Percentiles rank a stretch among this genome's conserved stretches.
Evolutionary conservation across 2,329 filamentous ascomycete genomes (phyloP).

Genomic region (Eutypa lata): DNA sequence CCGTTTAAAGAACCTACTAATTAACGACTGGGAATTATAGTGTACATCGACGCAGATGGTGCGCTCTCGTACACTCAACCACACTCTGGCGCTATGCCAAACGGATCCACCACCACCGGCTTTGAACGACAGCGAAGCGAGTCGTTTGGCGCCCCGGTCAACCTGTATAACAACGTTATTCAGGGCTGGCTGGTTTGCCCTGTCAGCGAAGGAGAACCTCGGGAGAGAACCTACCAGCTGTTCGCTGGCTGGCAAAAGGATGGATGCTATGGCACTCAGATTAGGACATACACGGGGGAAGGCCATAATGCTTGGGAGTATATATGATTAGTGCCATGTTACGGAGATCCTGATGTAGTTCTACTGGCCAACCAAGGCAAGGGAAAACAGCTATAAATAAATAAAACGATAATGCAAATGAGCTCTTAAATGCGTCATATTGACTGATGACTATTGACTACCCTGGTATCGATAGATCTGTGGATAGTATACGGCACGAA

Average conservation of each 20-base stretch:
- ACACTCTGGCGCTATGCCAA: constrained; percentile 15
- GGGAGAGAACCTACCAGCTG: constrained; percentile 17
- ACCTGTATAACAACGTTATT: neutral
- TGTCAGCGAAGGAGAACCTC: constrained; percentile 12
- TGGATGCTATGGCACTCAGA: constrained; percentile 1
- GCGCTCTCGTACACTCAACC: constrained; percentile 18
- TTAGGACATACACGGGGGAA: constrained; percentile 9
- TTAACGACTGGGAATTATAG: constrained; percentile 3
- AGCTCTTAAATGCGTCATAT: no score
- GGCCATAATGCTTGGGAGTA: constrained; percentile 11
- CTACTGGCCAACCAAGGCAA: no score
- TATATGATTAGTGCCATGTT: neutral
- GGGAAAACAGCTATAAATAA: no score
- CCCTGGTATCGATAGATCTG: no score
- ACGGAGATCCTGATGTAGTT: no score
- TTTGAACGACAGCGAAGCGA: constrained; percentile 11
- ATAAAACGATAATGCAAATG: no score
- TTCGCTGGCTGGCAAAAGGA: constrained; percentile 5
- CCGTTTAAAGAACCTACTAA: neutral
- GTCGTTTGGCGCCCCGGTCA: constrained; percentile 6
- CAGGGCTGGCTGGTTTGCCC: constrained; percentile 13
- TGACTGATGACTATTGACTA: no score
- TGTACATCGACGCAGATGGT: constrained; percentile 18
- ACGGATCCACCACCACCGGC: constrained; percentile 10
- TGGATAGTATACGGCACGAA: no score